A percentile compares a stretch with the other conserved stretches of the same genome.
phyloP scores from a whole-genome alignment of 2,329 filamentous ascomycete genomes.

The Colletotrichum neosansevieriae region DNA sequence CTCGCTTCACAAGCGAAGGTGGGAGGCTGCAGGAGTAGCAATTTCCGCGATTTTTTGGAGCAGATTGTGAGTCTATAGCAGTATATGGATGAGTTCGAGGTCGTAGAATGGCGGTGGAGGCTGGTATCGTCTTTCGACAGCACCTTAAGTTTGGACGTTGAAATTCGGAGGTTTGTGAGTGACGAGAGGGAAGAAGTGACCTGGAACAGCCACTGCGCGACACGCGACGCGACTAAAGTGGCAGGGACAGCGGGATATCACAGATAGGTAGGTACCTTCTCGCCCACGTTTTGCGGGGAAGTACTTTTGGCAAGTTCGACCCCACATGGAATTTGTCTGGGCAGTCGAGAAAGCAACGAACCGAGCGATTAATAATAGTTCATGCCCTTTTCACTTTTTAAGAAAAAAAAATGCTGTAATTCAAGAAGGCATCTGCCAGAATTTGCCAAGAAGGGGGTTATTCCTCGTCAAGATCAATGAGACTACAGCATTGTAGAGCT shows the following conservation, averaged over 20 bases:
- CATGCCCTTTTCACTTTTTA: neutral
- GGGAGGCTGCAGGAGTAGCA: neutral
- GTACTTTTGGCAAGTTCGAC: neutral
- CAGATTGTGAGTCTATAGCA: neutral
- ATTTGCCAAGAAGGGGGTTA: too few species aligned
- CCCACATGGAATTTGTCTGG: neutral
- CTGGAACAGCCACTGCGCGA: neutral
- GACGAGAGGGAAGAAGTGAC: neutral
- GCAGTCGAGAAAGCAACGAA: conserved; percentile 4
- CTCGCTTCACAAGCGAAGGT: neutral
- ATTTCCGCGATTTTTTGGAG: fast-evolving
- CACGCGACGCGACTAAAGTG: conserved; percentile 29
- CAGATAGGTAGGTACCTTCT: neutral
- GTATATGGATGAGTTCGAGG: too few species aligned
- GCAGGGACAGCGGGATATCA: neutral
- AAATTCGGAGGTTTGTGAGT: neutral
- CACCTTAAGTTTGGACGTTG: neutral
- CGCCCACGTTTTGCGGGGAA: neutral
- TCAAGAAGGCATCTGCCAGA: too few species aligned
- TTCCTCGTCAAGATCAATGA: too few species aligned
- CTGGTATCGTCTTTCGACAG: too few species aligned
- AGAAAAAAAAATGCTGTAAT: too few species aligned
- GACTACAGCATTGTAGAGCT: too few species aligned
- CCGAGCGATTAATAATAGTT: neutral
- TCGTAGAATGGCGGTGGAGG: too few species aligned